Evolutionary conservation across 257 asterid species (phyloP), one percentile per base, ranked within the genome.

Genomic region (Gentiana dahurica): DNA sequence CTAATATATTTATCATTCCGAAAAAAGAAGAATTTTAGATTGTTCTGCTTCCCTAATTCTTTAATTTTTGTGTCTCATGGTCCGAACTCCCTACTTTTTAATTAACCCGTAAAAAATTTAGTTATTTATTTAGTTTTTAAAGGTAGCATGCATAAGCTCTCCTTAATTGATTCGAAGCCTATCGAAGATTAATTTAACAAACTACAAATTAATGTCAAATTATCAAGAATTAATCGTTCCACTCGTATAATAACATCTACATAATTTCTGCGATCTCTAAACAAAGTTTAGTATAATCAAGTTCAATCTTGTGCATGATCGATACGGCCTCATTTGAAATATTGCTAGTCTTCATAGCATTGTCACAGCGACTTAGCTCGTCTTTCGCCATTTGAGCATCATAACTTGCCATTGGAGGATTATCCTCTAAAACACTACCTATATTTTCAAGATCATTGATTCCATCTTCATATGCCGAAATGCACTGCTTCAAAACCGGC

Each of bases 391-490:
- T 51, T 32, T 51, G 54, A 13, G 36, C 54, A 51, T 51, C 54
- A 9, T 51, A 51, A 35, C 36, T 51, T 8, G 36, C 36, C 54
- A 51, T 51, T 1, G 54, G 54, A 51, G 54, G 54, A 51, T 51
- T 35, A 51, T 51, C 54, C 34, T 51, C 36, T 9, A 51, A 24
- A 13, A 13, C 54, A 13, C 24, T 34, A 51, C 2, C 10, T 12
- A 51, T 24, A 34, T 35, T 51, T 24, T 51, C 3, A 51, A 51
- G 54, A 1, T 51, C 54, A 13, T 51, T 51, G 24, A 51, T 51
- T 32, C 35, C 54, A 24, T 24, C 54, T 13, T 51, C 54, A 51
- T 51, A 51, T 51, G 54, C 54, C 13, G 54, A 51, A 51, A 51
- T 51, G 34, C 54, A 24, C 33, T 24, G 35, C 24, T 24, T 24